Base-by-base conservation (phyloP, 306 rosid species). In the Alnus glutinosa region DNA sequence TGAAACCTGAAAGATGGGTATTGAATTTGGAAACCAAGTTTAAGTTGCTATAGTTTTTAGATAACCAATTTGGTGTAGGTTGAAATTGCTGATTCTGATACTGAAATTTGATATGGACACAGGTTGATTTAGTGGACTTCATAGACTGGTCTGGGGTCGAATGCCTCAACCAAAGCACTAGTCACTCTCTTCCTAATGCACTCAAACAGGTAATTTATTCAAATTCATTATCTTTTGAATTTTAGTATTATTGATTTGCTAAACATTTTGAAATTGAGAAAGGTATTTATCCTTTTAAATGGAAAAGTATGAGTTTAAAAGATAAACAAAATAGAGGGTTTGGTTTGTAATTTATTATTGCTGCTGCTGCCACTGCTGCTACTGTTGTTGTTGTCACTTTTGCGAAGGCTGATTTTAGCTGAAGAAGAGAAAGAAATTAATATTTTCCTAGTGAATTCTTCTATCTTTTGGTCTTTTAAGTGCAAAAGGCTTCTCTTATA, bases 101-200 rank as follows among this genome's bases (percentile, higher is more conserved):
- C 48, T 74, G 39, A 14, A 10, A 67, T 75, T 37, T 77, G 58
- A 13, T 84, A 13, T 84, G 64, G 57, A 83, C 83, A 4, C 72
- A 95, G 99, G 97, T 90, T 81, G 99, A 95, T 91, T 91, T 95
- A 28, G 74, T 94, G 59, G 99, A 93, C 91, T 95, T 93, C 87
- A 86, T 95, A 28, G 91, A 93, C 79, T 95, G 98, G 99, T 89
- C 98, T 68, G 82, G 91, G 13, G 94, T 93, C 68, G 98, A 93
- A 87, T 95, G 98, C 77, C 99, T 95, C 81, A 95, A 93, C 88
- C 99, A 95, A 77, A 95, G 87, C 70, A 70, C 93, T 32, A 82
- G 85, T 74, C 92, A 93, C 80, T 81, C 97, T 78, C 78, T 93
- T 70, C 79, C 90, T 72, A 95, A 93, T 77, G 93, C 93, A 76